Base-by-base conservation (phyloP, 306 rosid genomes). In the Clitoria ternatea region DNA sequence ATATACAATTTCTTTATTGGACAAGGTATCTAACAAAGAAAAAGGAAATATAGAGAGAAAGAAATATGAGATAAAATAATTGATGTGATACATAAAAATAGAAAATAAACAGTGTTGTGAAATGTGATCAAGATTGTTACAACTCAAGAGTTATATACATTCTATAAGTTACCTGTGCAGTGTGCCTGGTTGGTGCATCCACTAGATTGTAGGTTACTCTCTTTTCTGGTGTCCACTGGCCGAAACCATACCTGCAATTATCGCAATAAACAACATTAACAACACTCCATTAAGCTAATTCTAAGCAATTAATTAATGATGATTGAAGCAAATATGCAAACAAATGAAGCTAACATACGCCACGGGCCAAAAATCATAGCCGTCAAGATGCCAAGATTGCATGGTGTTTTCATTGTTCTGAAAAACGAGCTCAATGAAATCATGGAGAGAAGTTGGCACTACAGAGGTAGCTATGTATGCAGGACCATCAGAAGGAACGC, bases 361-460 rank as follows among this genome's bases (percentile, higher is more conserved):
- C 55, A 85, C 94, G 18, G 85, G 86, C 99, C 99, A 91, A 53
- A 94, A 91, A 67, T 94, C 99, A 69, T 94, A 94, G 13, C 97
- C 99, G 45, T 94, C 99, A 73, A 94, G 90, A 79, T 94, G 99
- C 89, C 92, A 80, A 33, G 99, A 94, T 29, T 94, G 99, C 74
- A 91, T 47, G 29, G 85, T 30, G 5, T 79, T 80, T 69, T 91
- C 99, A 4, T 86, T 85, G 85, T 94, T 94, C 67, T 91, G 97
- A 80, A 89, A 85, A 77, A 91, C 90, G 18, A 94, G 75, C 82
- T 94, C 99, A 33, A 94, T 47, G 33, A 91, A 94, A 78, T 87
- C 97, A 62, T 94, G 99, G 12, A 78, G 96, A 70, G 86, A 52
- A 67, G 77, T 40, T 60, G 74, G 87, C 24, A 91, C 0, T 3